Evolutionary conservation across 768 basidiomycete species (phyloP), one percentile per base, ranked within the genome.

Genomic region (Panaeolus cyanescens): DNA sequence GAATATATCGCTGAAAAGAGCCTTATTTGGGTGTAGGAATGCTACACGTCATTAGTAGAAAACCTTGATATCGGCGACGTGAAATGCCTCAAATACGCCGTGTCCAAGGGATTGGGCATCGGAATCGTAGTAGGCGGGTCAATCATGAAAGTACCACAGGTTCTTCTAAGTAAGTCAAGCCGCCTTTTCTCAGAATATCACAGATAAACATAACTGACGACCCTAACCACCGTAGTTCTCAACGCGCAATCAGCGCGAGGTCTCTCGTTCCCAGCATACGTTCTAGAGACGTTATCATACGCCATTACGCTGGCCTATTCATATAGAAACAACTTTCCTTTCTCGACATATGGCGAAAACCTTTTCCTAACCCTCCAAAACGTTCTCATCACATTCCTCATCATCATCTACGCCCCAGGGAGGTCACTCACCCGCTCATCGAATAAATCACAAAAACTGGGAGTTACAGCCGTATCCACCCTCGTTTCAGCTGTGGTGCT

Each of bases 261-360:
- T 8, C 83, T 99, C 20, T 95, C 93, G 1, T 77, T 98, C 2
- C 80, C 90, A 2, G 91, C 94, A 4, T 98, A 95, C 73, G 75
- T 91, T 55, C 88, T 99, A 20, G 96, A 99, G 71, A 98, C 96
- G 0, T 79, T 92, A 30, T 85, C 93, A 0, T 97, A 97, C 67
- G 91, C 90, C 28, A 95, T 99, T 68, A 95, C 89, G 0, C 84
- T 95, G 28, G 87, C 87, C 10, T 99, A 99, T 76, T 90, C 95
- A 2, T 86, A 85, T 67, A 83, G 94, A 22, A 90, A 93, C 69
- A 74, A 80, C 22, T 98, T 96, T 75, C 95, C 97, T 0, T 97
- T 98, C 81, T 94, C 93, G 19, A 98, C 97, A 0, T 99, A 98
- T 62, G 97, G 97, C 69, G 97, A 99, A 75, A 98, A 96, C 79